Conservation (phyloP, 257 asterid genomes). For the Jasminum sambac region DNA sequence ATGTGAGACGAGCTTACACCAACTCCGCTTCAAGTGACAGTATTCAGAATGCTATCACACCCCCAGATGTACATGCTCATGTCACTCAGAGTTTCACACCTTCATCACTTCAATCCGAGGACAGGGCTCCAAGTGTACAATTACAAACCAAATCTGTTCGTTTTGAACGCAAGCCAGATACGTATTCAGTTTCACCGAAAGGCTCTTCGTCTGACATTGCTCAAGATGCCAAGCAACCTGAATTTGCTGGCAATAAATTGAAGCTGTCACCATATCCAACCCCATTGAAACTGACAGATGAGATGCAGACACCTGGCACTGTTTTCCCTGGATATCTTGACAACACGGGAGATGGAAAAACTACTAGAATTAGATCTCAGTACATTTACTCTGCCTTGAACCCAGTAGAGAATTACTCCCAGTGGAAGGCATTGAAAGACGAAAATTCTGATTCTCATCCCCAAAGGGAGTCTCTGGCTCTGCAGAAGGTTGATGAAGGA, state of each 20-base stretch:
- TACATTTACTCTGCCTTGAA: slow-evolving; percentile 54
- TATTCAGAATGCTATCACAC: slow-evolving; percentile 26
- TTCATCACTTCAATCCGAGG: slow-evolving; percentile 40
- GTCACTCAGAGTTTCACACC: slow-evolving; percentile 24
- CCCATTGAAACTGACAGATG: slow-evolving; percentile 72
- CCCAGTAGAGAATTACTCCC: slow-evolving; percentile 42
- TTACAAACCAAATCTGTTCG: slow-evolving; percentile 45
- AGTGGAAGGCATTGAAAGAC: slow-evolving; percentile 44
- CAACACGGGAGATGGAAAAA: slow-evolving; percentile 43
- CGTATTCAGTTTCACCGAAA: slow-evolving; percentile 41
- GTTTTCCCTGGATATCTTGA: slow-evolving; percentile 63
- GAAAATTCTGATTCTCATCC: slow-evolving; percentile 36
- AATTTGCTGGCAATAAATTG: slow-evolving; percentile 31
- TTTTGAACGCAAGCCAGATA: slow-evolving; percentile 41
- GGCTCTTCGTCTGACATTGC: slow-evolving; percentile 50
- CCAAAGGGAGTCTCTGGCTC: slow-evolving; percentile 29
- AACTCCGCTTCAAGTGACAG: slow-evolving; percentile 36
- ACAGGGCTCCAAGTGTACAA: slow-evolving; percentile 36
- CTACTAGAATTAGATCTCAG: slow-evolving; percentile 61
- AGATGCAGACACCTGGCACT: slow-evolving; percentile 95
- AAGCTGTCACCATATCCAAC: slow-evolving; percentile 72
- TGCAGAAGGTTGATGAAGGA: slow-evolving; percentile 27
- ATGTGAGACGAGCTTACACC: slow-evolving; percentile 29
- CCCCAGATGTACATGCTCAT: slow-evolving; percentile 21
- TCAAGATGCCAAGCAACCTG: slow-evolving; percentile 37